Percentiles rank a stretch among this genome's conserved stretches.
These are phyloP conservation scores for Skeletonema grethae DNA, from an alignment of 108 stramenopile genomes.

Conservation along the genomic window DNA sequence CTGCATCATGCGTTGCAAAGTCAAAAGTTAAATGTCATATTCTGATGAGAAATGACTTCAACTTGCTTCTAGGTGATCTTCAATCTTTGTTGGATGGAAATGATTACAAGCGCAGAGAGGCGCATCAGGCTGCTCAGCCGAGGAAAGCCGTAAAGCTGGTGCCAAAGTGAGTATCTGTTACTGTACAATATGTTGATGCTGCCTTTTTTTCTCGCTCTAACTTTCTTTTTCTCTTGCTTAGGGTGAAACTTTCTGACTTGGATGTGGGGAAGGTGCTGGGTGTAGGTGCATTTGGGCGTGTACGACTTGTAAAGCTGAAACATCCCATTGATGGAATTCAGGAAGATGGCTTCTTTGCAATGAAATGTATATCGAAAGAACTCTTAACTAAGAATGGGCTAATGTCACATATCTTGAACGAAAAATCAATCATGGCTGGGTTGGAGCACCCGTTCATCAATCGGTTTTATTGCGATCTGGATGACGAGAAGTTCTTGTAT, in stretches of 20 bases:
- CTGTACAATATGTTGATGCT: not conserved
- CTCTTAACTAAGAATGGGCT: constrained; percentile 53
- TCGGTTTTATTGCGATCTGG: constrained; percentile 50
- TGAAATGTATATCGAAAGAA: constrained; percentile 58
- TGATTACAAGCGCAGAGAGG: constrained; percentile 14
- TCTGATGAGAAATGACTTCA: constrained; percentile 67
- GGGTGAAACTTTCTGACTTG: constrained; percentile 39
- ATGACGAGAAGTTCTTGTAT: constrained; percentile 56
- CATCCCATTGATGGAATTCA: constrained; percentile 28
- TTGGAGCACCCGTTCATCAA: constrained; percentile 62
- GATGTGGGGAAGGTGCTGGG: constrained; percentile 42
- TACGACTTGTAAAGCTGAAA: constrained; percentile 46
- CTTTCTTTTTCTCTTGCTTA: constrained; percentile 1
- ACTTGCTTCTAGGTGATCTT: constrained; percentile 59
- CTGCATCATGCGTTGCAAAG: constrained; percentile 54
- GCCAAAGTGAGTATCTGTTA: constrained; percentile 1
- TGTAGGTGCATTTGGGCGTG: constrained; percentile 52
- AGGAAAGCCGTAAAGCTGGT: constrained; percentile 7
- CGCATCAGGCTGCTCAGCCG: constrained; percentile 3
- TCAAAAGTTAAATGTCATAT: constrained; percentile 44
- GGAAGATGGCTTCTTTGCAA: constrained; percentile 50
- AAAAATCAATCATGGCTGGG: constrained; percentile 50
- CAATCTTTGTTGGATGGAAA: constrained; percentile 52
- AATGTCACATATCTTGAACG: constrained; percentile 49
- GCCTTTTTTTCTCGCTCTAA: not conserved